phyloP scores from a whole-genome alignment of 305 asterid species.

The Rubia peregrina region DNA sequence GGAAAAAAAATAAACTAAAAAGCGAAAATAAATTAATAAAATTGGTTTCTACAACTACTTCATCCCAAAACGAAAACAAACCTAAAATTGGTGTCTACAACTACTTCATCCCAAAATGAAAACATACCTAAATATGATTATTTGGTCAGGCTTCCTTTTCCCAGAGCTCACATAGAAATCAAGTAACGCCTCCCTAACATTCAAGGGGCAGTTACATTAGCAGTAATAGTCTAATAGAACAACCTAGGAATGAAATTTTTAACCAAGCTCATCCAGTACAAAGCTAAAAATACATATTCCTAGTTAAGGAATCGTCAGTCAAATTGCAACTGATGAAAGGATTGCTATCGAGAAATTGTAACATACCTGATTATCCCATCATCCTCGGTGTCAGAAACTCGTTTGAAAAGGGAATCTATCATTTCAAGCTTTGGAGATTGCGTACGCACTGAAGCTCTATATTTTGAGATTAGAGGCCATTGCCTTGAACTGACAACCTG shows the following conservation, averaged over 20 bases:
- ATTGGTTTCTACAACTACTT: too few relatives aligned
- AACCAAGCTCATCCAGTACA: too few relatives aligned
- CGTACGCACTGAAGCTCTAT: constrained; percentile 28
- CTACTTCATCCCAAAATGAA: neutral
- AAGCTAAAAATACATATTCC: neutral
- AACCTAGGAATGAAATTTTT: too few relatives aligned
- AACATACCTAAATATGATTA: constrained; percentile 32
- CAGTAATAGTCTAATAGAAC: neutral
- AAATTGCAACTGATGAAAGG: neutral
- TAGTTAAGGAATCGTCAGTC: neutral
- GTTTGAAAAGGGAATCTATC: constrained; percentile 26
- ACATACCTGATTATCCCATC: constrained; percentile 27
- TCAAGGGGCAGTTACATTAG: neutral
- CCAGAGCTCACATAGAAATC: constrained; percentile 38
- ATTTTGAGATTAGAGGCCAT: constrained; percentile 26
- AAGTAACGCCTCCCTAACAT: constrained; percentile 30
- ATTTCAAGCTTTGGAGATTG: constrained; percentile 29
- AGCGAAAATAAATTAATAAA: too few relatives aligned
- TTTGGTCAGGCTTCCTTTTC: constrained; percentile 38
- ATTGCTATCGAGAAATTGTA: neutral
- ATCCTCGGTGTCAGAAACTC: constrained; percentile 22
- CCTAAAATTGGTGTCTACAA: constrained; percentile 21
- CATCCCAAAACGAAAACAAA: neutral
- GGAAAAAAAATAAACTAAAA: neutral
- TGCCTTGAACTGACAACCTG: constrained; percentile 31